These are phyloP conservation scores for Cucurbita moschata DNA, from an alignment of 306 rosid species.

Conservation along the genomic window DNA sequence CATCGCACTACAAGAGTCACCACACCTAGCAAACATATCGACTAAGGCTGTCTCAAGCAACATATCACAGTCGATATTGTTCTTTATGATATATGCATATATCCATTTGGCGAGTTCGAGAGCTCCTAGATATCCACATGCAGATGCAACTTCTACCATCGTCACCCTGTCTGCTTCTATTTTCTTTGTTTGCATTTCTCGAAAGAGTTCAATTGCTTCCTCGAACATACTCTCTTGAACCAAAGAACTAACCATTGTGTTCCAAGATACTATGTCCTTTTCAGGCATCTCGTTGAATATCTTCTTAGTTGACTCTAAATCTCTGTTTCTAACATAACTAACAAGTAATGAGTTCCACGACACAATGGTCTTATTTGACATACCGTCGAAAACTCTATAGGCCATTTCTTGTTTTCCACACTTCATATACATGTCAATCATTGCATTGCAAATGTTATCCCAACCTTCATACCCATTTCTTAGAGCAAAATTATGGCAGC, in stretches of 20 bases:
- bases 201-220: slow-evolving; percentile 53
- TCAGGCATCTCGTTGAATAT: slow-evolving; percentile 47
- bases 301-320: slow-evolving; percentile 34
- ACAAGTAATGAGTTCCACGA: slow-evolving; percentile 65
- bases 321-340: slow-evolving; percentile 44
- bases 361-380: slow-evolving; percentile 45
- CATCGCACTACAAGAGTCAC: slow-evolving; percentile 49
- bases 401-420: slow-evolving; percentile 47
- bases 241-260: slow-evolving; percentile 57
- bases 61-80: slow-evolving; percentile 42
- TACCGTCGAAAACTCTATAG: slow-evolving; percentile 28
- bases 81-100: slow-evolving; percentile 31
- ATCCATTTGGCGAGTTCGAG: slow-evolving; percentile 55
- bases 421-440: slow-evolving; percentile 77
- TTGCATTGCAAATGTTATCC: slow-evolving; percentile 55
- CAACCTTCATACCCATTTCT: slow-evolving; percentile 50
- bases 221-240: slow-evolving; percentile 48
- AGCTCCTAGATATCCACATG: slow-evolving; percentile 67
- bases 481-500: slow-evolving; percentile 50
- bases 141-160: slow-evolving; percentile 62
- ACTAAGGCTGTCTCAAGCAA: slow-evolving; percentile 61
- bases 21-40: slow-evolving; percentile 69
- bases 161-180: slow-evolving; percentile 52
- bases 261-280: slow-evolving; percentile 61
- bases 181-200: slow-evolving; percentile 47